Conservation (phyloP, 2,329 filamentous ascomycete species). For the Esteya vermicola region DNA sequence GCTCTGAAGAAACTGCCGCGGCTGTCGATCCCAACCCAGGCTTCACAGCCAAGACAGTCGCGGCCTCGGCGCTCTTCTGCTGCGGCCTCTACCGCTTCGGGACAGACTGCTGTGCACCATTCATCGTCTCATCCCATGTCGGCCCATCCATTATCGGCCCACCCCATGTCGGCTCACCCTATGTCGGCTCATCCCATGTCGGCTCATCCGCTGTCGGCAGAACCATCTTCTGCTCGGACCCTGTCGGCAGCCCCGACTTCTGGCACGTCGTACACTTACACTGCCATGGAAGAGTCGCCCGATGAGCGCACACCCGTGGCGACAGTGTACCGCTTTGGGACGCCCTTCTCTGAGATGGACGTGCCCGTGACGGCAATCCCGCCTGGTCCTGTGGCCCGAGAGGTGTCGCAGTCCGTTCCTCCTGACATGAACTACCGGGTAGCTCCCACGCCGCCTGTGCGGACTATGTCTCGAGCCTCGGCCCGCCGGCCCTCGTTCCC, state of each 20-base stretch:
- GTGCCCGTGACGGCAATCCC: constrained; percentile 65
- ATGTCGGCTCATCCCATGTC: constrained; percentile 7
- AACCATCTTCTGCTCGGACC: no score
- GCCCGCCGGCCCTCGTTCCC: constrained; percentile 53
- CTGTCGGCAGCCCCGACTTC: background rate
- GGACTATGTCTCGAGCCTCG: constrained; percentile 41
- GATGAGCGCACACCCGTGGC: constrained; percentile 42
- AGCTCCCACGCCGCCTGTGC: constrained; percentile 18
- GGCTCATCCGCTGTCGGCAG: background rate
- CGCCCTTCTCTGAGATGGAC: constrained; percentile 83
- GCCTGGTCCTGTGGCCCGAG: constrained; percentile 58
- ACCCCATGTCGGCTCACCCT: constrained; percentile 13
- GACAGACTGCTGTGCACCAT: no score
- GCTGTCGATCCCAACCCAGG: constrained; percentile 39
- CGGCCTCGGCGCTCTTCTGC: constrained; percentile 9
- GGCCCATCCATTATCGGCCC: constrained; percentile 13
- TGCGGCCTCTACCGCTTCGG: constrained; percentile 5
- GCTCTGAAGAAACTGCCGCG: constrained; percentile 46
- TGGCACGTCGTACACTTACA: constrained; percentile 10
- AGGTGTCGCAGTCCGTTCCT: constrained; percentile 79
- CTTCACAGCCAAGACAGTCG: no score
- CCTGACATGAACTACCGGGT: constrained; percentile 75
- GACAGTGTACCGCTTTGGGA: constrained; percentile 66
- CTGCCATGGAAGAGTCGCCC: constrained; percentile 11
- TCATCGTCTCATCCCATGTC: constrained; percentile 1